Evolutionary conservation across 1,284 basidiomycete species (phyloP).

Genomic region (Cutaneotrichosporon arboriforme): DNA sequence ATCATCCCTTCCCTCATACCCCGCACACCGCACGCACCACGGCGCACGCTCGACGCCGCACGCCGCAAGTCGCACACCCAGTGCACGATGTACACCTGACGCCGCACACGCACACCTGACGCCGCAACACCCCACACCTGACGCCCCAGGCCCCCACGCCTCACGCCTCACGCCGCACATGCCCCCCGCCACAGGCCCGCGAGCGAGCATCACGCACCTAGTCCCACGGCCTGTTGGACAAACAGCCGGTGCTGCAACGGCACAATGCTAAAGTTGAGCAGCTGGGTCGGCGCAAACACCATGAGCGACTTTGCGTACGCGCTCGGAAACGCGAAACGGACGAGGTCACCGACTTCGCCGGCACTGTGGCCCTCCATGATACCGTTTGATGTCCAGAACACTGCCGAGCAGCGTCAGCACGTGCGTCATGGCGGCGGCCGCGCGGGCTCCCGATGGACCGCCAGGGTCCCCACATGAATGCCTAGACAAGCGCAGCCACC

Average conservation of each 20-base stretch:
- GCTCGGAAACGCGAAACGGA: conserved; percentile 35
- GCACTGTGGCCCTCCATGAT: conserved; percentile 40
- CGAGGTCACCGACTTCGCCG: conserved; percentile 36
- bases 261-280: conserved; percentile 73
- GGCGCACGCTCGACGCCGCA: not conserved
- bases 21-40: not conserved
- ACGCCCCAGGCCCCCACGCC: not conserved
- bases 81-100: too few relatives aligned
- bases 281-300: conserved; percentile 72
- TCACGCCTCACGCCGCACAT: not conserved
- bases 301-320: conserved; percentile 42
- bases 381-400: conserved; percentile 40
- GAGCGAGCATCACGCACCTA: conserved; percentile 51
- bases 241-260: conserved; percentile 74
- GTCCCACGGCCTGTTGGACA: conserved; percentile 67
- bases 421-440: too few relatives aligned
- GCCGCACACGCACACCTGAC: not conserved
- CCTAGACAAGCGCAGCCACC: not conserved
- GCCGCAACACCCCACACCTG: not conserved
- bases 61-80: not conserved
- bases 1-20: too few relatives aligned
- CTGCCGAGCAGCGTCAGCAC: conserved; percentile 11
- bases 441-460: too few relatives aligned
- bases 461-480: too few relatives aligned
- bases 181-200: not conserved